phyloP scores from a whole-genome alignment of 495 filamentous ascomycete genomes.

The Tetracladium marchalianum region DNA sequence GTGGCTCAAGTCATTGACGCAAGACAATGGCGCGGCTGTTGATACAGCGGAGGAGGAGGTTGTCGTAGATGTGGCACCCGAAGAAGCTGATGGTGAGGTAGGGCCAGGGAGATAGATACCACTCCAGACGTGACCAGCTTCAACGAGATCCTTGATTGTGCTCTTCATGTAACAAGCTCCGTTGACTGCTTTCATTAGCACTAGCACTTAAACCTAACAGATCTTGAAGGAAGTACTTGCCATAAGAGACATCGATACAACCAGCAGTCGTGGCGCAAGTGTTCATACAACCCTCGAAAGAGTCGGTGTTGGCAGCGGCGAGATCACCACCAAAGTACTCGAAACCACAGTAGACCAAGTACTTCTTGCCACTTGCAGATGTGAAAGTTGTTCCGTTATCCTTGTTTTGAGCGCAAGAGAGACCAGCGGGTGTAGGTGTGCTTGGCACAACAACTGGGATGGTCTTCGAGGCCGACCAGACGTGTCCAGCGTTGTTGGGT shows the following conservation, averaged over 20 bases:
- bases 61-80: background rate
- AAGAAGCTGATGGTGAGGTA: background rate
- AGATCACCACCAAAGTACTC: no score
- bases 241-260: background rate
- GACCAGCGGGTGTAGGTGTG: no score
- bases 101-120: background rate
- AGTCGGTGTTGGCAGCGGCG: slow-evolving; percentile 7
- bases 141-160: background rate
- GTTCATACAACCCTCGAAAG: background rate
- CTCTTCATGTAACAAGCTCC: background rate
- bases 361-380: no score
- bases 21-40: background rate
- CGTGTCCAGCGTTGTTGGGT: no score
- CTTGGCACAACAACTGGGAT: no score
- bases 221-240: background rate
- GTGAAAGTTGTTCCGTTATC: no score
- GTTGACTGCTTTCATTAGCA: no score
- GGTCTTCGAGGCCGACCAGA: no score
- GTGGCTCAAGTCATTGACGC: background rate
- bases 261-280: background rate
- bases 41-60: background rate
- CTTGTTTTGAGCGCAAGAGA: no score
- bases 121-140: background rate
- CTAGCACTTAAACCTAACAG: no score
- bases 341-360: no score